Conservation (phyloP, 352 stramenopile genomes). For the Thalassiosira hispida region DNA sequence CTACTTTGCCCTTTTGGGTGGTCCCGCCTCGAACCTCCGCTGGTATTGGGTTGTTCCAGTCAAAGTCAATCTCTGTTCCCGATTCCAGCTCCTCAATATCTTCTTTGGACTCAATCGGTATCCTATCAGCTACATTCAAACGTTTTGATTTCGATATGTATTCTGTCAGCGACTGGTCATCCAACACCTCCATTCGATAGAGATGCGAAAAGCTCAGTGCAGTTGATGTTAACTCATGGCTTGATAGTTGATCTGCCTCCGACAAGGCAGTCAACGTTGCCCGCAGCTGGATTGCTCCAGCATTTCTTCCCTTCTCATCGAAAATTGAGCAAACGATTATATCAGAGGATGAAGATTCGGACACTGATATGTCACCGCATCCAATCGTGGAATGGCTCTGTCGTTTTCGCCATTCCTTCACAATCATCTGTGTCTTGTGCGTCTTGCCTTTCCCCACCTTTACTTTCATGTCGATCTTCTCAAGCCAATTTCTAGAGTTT, state of each 20-base stretch:
- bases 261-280: constrained; percentile 19
- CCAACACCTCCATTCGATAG: constrained; percentile 30
- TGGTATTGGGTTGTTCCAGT: constrained; percentile 32
- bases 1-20: background rate
- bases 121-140: constrained; percentile 33
- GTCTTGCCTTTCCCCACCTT: constrained; percentile 36
- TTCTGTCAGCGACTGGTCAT: constrained; percentile 19
- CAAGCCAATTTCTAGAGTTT: constrained; percentile 52
- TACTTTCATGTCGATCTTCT: constrained; percentile 60
- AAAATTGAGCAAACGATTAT: constrained; percentile 31
- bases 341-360: constrained; percentile 17
- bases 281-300: constrained; percentile 39
- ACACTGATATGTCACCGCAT: constrained; percentile 26
- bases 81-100: constrained; percentile 5
- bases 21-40: constrained; percentile 15
- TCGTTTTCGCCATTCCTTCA: constrained; percentile 51
- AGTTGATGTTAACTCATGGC: constrained; percentile 48
- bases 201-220: constrained; percentile 48
- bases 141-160: constrained; percentile 34
- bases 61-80: constrained; percentile 10
- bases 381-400: constrained; percentile 44
- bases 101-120: constrained; percentile 4
- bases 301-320: constrained; percentile 49
- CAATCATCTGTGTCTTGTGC: constrained; percentile 39
- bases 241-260: constrained; percentile 14